Base-by-base conservation (phyloP, 176 grass and related monocot genomes). In the Hordeum marinum region DNA sequence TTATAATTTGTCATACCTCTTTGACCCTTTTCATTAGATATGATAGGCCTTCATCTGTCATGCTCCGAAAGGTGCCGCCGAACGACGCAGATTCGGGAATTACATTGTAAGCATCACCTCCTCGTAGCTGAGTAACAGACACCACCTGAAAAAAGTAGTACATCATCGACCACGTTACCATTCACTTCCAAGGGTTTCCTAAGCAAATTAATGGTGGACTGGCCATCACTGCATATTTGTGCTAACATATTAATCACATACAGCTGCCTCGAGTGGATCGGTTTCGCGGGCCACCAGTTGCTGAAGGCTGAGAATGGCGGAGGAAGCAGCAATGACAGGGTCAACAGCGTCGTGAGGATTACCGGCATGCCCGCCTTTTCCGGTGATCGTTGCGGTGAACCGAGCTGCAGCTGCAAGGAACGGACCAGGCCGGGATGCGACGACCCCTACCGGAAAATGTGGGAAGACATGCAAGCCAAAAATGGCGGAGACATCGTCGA, bases 1-100 rank as follows among this genome's bases (percentile, higher is more conserved):
- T 24, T 24, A n/a, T 61, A 61, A 61, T 61, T 0, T 24, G 21
- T 25, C 8, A n/a, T 69, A 93, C 94, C 91, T 93, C 89, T 76
- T 82, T 85, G 21, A 93, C 71, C 50, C 94, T 85, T 31, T 73
- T 82, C 74, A 43, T 65, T 20, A 97, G 89, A 76, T 84, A 85
- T 26, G 82, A 65, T 4, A 94, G 70, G 11, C 91, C 89, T 79
- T 90, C 87, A 45, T 73, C 62, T 12, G 87, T 86, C 57, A 92
- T 80, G 75, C 89, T 94, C 41, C 94, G 90, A 58, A 90, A 80
- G 21, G 91, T 97, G 57, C 94, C 94, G 32, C 94, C 91, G 46
- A 97, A 83, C 13, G 89, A 76, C 1, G 76, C 89, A 4, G 82
- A 86, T 50, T 90, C 89, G 27, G 91, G 94, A 40, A 97, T 94